Conservation (phyloP, 2,329 filamentous ascomycete species). For the Teratosphaeria nubilosa region DNA sequence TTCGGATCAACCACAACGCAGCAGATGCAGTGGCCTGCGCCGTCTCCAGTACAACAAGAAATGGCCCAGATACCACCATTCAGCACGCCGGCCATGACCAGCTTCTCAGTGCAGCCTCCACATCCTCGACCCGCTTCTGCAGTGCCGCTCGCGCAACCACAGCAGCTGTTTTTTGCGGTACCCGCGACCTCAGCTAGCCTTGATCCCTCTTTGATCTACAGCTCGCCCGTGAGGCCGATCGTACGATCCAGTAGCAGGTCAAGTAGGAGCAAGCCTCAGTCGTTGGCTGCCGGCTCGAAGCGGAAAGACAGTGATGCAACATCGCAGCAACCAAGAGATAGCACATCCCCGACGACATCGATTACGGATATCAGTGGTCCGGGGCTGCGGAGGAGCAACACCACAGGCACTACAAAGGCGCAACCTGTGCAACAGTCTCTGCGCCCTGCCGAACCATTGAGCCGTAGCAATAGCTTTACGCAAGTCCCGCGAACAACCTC, state of each 20-base stretch:
- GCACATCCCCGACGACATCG: conserved; percentile 29
- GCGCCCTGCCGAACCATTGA: conserved; percentile 18
- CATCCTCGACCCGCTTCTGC: conserved; percentile 18
- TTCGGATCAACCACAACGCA: conserved; percentile 15
- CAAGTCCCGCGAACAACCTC: conserved; percentile 36
- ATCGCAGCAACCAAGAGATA: conserved; percentile 30
- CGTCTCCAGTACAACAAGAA: conserved; percentile 4
- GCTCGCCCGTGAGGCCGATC: conserved; percentile 21
- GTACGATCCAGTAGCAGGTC: conserved; percentile 18
- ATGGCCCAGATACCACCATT: conserved; percentile 13
- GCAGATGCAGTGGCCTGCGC: conserved; percentile 10
- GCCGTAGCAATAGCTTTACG: conserved; percentile 18
- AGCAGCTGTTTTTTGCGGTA: neutral
- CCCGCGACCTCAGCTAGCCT: conserved; percentile 30
- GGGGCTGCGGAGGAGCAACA: conserved; percentile 37
- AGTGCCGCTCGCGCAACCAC: neutral
- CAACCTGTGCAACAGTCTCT: conserved; percentile 15
- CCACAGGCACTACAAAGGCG: conserved; percentile 26
- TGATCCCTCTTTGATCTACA: conserved; percentile 37
- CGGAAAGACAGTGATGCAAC: conserved; percentile 21
- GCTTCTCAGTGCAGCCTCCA: conserved; percentile 18
- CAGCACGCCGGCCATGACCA: conserved; percentile 22
- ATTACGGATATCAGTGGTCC: conserved; percentile 20
- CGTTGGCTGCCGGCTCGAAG: conserved; percentile 5
- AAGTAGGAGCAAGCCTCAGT: conserved; percentile 6